These are phyloP conservation scores for Candida anutae DNA, from an alignment of 1,139 yeast genomes.

Conservation along the genomic window DNA sequence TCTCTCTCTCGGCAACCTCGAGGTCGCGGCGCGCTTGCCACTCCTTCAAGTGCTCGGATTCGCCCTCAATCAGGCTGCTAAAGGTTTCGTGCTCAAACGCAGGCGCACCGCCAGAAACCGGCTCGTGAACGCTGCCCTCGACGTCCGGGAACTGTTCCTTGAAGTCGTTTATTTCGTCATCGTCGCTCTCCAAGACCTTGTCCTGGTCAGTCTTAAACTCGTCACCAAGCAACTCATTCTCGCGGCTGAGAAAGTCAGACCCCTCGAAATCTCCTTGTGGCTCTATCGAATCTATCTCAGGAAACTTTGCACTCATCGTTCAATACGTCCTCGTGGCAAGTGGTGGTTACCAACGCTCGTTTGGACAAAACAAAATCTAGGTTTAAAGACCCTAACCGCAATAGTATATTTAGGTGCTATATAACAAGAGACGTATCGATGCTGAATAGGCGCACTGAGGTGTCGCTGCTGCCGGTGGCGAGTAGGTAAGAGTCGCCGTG, in stretches of 20 bases:
- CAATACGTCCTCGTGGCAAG: no score
- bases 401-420: no score
- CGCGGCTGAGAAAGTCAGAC: constrained; percentile 75
- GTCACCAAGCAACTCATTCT: constrained; percentile 76
- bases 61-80: constrained; percentile 27
- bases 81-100: no score
- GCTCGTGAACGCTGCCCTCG: constrained; percentile 14
- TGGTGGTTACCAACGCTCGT: no score
- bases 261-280: constrained; percentile 15
- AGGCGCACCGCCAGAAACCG: constrained; percentile 9
- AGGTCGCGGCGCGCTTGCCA: constrained; percentile 83
- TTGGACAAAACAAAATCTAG: no score
- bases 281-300: constrained; percentile 59
- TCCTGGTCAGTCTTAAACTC: constrained; percentile 71
- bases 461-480: constrained; percentile 67
- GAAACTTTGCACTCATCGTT: constrained; percentile 81
- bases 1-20: constrained; percentile 80
- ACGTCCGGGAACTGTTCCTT: constrained; percentile 65
- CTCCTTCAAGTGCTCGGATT: constrained; percentile 53
- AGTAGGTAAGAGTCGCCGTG: constrained; percentile 21
- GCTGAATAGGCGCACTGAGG: constrained; percentile 54
- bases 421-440: constrained; percentile 5
- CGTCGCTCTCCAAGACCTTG: constrained; percentile 42
- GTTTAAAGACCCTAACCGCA: no score
- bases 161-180: constrained; percentile 57